Evolutionary conservation across 2,329 filamentous ascomycete species (phyloP), one percentile per base, ranked within the genome.

Genomic region (Orbilia quercus): DNA sequence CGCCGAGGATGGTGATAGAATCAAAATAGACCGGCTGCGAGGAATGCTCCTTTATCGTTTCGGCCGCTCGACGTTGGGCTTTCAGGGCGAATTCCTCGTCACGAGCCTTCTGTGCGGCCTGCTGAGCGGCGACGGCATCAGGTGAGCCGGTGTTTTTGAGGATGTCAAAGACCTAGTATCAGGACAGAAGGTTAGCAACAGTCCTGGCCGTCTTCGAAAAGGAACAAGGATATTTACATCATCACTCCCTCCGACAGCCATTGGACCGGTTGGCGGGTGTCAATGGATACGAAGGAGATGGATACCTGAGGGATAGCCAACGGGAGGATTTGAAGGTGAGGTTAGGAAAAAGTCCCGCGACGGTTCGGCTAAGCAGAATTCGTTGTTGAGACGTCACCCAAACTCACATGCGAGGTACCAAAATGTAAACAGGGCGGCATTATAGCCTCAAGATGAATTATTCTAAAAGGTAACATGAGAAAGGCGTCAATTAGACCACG

Each of bases 21-120:
- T 91, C 91, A 80, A 99, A 89, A 12, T 92, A 91, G 78, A 95
- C 91, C 42, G 95, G 94, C 67, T 95, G 87, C 45, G 91, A 91
- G 76, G 90, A 89, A 80, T 98, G 96, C 81, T 90, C 87, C 76
- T 88, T 71, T 82, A 91, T 89, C 82, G 92, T 81, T 80, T 91
- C 87, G 38, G 83, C 84, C 63, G 90, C 83, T 63, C 88, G 84
- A 76, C 85, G 80, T 79, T 91, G 88, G 18, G 87, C 85, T 79
- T 87, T 87, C 76, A 86, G 83, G 75, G 87, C 85, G 72, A 88
- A 86, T 23, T 83, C 82, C 76, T 84, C 82, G 20, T 87, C 82
- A 55, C 86, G 84, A 77, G 86, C 85, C 79, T 87, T 86, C 78
- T 89, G 81, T 66, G 86, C 85, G 77, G 85, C 84, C 77, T 88